These are phyloP conservation scores for Physcomitrellopsis africana DNA, from an alignment of 225 moss, liverwort and hornwort species.

Conservation along the genomic window DNA sequence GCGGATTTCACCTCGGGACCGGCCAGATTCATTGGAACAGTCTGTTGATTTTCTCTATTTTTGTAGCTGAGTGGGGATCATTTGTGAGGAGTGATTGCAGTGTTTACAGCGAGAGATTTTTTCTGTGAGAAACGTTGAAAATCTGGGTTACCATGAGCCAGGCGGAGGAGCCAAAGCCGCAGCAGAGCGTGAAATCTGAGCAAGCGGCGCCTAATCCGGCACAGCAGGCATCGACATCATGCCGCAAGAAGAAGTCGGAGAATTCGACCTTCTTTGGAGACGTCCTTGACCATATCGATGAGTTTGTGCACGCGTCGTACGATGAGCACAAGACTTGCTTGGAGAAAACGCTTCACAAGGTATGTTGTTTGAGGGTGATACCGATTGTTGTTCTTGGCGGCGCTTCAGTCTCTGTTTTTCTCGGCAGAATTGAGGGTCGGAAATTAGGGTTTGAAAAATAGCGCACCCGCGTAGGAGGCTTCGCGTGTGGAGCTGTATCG, in stretches of 20 bases:
- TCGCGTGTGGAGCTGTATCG: no score
- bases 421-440: background rate
- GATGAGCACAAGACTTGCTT: conserved; percentile 94
- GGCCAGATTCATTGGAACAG: no score
- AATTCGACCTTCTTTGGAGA: conserved; percentile 75
- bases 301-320: conserved; percentile 86
- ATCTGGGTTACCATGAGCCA: conserved; percentile 26
- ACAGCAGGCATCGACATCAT: conserved; percentile 41
- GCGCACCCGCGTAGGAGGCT: background rate
- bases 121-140: no score
- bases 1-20: no score
- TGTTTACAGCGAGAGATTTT: no score
- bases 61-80: no score
- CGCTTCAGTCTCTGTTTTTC: background rate
- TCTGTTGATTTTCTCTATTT: no score
- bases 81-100: no score
- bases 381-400: background rate
- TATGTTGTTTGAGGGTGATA: conserved; percentile 15
- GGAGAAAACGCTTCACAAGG: conserved; percentile 78
- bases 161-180: conserved; percentile 28
- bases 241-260: conserved; percentile 84
- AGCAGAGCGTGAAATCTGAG: conserved; percentile 38
- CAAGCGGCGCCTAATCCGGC: conserved; percentile 17
- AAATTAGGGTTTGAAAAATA: conserved; percentile 12
- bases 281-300: conserved; percentile 78